These are phyloP conservation scores for Houttuynia cordata DNA, from an alignment of 164 flowering plant genomes.

Conservation along the genomic window DNA sequence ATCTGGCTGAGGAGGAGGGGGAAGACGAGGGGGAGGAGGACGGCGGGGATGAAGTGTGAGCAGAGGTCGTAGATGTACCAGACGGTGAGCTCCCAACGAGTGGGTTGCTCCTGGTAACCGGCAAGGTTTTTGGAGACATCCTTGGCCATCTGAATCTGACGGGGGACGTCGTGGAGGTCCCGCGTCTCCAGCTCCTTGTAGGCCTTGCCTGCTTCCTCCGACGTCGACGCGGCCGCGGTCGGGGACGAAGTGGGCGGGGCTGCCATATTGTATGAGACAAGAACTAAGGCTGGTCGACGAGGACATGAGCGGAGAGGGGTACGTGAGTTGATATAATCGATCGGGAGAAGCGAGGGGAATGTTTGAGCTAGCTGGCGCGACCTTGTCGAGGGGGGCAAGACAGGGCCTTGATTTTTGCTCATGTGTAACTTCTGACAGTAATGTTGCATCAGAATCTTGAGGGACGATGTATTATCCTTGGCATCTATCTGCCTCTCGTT, in stretches of 20 bases:
- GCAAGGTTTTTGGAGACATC: constrained; percentile 19
- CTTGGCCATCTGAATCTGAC: constrained; percentile 19
- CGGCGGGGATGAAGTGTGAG: constrained; percentile 42
- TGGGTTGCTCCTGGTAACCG: constrained; percentile 28
- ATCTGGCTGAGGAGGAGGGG: constrained; percentile 43
- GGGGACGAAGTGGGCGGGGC: not conserved
- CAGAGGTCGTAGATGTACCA: constrained; percentile 52
- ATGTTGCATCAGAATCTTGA: too few species aligned
- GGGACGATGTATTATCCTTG: too few species aligned
- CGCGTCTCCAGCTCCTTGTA: constrained; percentile 7
- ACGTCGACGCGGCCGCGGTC: not conserved
- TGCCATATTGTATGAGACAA: too few species aligned
- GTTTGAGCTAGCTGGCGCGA: not conserved
- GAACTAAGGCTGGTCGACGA: not conserved
- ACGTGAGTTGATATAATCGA: too few species aligned
- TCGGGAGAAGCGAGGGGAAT: not conserved
- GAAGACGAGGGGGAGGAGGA: constrained; percentile 43
- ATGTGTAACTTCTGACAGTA: too few species aligned
- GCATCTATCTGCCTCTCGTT: too few species aligned
- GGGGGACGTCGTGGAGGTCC: constrained; percentile 11
- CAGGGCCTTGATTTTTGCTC: constrained; percentile 1
- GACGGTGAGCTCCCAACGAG: constrained; percentile 20
- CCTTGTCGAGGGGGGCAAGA: not conserved
- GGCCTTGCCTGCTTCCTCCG: not conserved
- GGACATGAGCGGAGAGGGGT: not conserved